Evolutionary conservation across 1,284 basidiomycete species (phyloP), one percentile per base, ranked within the genome.

Genomic region (Coniferiporia weirii): DNA sequence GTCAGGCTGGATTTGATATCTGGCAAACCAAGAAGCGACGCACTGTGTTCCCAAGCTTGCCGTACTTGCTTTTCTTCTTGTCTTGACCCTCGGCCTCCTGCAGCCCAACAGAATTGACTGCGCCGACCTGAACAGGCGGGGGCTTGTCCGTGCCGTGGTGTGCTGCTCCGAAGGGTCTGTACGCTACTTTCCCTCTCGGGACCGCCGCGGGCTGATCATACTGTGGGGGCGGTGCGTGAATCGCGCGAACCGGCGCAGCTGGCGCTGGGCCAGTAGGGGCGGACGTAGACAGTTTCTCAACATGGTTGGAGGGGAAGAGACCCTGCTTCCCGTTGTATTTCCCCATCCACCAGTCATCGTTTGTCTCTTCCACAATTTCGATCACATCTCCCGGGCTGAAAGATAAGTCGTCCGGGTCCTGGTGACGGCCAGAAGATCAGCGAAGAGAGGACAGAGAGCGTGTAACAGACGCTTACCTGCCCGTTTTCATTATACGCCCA

Each of bases 401-500:
- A 0, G 77, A 76, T 12, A 86, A 76, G 66, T 87, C 84, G 48
- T 81, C 79, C 2, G 74, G 71, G 64, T 86, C 81, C 83, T 87
- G 1, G 63, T 52, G 20, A 38, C 34, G 12, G 7, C 22, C 49
- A 3, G 17, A 13, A 9, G 17, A 3, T 46, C 44, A 17, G 44
- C 19, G 17, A 9, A 46, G n/a, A 46, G n/a, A 20, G n/a, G 57
- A 68, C 69, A 27, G 5, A 27, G 2, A 27, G 27, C 1, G 8
- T n/a, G 15, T 38, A 5, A 13, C 20, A 45, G 54, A 2, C 44
- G 51, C 73, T 44, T 64, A 83, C 86, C 62, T 71, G 66, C 27
- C 78, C 77, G 58, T 87, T 87, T 70, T 88, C 77, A 57, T 88
- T 88, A 70, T 88, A 89, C 1, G 71, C 67, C 87, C 87, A 89